Evolutionary conservation across 345 rosid species (phyloP), one percentile per base, ranked within the genome.

Genomic region (Salix purpurea): DNA sequence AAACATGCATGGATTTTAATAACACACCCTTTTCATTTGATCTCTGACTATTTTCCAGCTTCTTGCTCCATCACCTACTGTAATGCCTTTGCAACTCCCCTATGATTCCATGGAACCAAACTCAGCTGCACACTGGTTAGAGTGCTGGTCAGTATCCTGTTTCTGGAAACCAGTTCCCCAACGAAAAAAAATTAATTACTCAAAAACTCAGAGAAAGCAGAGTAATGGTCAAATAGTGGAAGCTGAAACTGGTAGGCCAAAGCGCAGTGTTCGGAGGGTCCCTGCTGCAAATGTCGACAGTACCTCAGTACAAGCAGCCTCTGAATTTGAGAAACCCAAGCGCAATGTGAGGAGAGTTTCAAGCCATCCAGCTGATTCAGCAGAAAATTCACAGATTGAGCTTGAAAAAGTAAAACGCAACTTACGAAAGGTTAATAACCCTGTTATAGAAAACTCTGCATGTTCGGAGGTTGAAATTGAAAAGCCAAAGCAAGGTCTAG

Each of bases 351-450:
- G 89, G 81, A 94, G 90, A 84, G 76, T 88, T 72, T 74, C 93
- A 30, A 87, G 78, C 80, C 89, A 86, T 84, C 82, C 89, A 44
- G 79, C 79, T n/a, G 95, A 91, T 71, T 75, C 85, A 4, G 82
- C 78, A 16, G 98, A 89, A 82, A 89, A 89, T 85, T 93, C 94
- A 71, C 95, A 90, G 77, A 84, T 61, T 85, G 97, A 91, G 83
- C 92, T 94, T 81, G 97, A 94, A 85, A 94, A 94, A 83, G 95
- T 92, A 67, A 94, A 94, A 80, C 92, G 95, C 32, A 89, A 84
- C 84, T 84, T 94, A 90, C 90, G 98, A 86, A 94, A 88, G 83
- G 95, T 94, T 72, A 94, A 91, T 73, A 91, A 85, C 76, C 97
- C 94, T 54, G 84, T 84, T 15, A 68, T 88, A 61, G 97, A 89